Evolutionary conservation across 164 flowering plant genomes (phyloP).

Genomic region (Taxillus chinensis): DNA sequence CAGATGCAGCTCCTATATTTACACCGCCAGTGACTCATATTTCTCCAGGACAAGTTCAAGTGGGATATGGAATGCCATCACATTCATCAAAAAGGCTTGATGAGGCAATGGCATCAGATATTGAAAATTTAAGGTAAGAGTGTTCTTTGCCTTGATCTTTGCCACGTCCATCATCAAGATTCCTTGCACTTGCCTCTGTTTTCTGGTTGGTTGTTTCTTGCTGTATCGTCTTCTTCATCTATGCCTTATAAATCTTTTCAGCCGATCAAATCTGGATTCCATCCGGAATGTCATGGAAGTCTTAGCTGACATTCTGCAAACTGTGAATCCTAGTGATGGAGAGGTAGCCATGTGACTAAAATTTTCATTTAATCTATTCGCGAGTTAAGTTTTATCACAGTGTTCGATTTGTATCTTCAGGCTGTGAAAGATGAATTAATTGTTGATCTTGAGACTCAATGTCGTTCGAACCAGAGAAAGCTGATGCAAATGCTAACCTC

Average conservation of each 20-base stretch:
- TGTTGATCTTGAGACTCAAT: slow-evolving; percentile 67
- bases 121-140: slow-evolving; percentile 52
- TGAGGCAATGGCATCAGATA: slow-evolving; percentile 91
- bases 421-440: slow-evolving; percentile 86
- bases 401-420: slow-evolving; percentile 24
- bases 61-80: slow-evolving; percentile 80
- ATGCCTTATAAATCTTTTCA: slow-evolving; percentile 6
- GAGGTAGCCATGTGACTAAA: slow-evolving; percentile 27
- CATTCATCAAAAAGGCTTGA: slow-evolving; percentile 73
- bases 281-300: slow-evolving; percentile 68
- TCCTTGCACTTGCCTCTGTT: neutral
- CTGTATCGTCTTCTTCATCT: neutral
- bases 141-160: slow-evolving; percentile 8
- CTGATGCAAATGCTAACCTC: slow-evolving; percentile 76
- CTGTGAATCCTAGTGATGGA: slow-evolving; percentile 62
- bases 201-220: neutral
- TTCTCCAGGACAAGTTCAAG: slow-evolving; percentile 28
- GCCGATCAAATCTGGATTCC: slow-evolving; percentile 60
- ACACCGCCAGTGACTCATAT: slow-evolving; percentile 74
- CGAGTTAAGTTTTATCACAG: neutral
- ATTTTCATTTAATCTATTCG: neutral
- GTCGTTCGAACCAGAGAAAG: slow-evolving; percentile 78
- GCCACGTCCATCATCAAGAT: neutral
- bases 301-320: slow-evolving; percentile 81
- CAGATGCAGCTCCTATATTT: slow-evolving; percentile 58